phyloP scores from a whole-genome alignment of 176 grass and related monocot species.

The Zoysia pacifica region DNA sequence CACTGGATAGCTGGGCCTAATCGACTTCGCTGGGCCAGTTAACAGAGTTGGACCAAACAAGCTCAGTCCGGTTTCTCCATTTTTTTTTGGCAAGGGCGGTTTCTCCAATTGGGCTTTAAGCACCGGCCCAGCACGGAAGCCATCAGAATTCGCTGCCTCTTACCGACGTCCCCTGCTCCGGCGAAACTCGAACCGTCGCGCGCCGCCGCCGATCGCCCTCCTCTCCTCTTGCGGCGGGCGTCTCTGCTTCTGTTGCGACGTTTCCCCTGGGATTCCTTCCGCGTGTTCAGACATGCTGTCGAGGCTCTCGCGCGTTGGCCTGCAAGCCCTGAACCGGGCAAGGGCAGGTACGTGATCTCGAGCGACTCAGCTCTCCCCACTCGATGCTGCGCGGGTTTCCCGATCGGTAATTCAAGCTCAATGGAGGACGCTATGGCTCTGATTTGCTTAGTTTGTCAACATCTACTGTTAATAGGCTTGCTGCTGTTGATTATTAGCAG shows the following conservation, averaged over 20 bases:
- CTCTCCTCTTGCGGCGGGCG: neutral
- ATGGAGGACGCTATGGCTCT: neutral
- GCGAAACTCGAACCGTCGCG: neutral
- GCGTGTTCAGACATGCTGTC: conserved; percentile 45
- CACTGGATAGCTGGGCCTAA: too few relatives aligned
- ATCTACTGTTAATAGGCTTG: neutral
- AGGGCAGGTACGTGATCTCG: conserved; percentile 42
- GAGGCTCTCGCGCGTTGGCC: conserved; percentile 55
- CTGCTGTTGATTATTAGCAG: neutral
- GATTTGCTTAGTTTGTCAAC: neutral
- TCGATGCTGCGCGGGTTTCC: neutral
- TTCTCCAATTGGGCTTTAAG: neutral
- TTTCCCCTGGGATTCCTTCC: neutral
- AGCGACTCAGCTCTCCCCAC: neutral
- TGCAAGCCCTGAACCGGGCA: conserved; percentile 31
- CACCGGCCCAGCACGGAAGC: neutral
- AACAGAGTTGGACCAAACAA: neutral
- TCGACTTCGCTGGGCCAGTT: too few relatives aligned
- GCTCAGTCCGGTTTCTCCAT: neutral
- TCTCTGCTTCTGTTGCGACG: neutral
- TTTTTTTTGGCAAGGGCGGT: neutral
- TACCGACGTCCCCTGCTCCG: neutral
- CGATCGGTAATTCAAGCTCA: neutral
- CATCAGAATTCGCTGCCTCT: neutral
- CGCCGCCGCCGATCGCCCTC: neutral